Base-by-base conservation (phyloP, 164 flowering plant genomes). In the Aristolochia fimbriata region DNA sequence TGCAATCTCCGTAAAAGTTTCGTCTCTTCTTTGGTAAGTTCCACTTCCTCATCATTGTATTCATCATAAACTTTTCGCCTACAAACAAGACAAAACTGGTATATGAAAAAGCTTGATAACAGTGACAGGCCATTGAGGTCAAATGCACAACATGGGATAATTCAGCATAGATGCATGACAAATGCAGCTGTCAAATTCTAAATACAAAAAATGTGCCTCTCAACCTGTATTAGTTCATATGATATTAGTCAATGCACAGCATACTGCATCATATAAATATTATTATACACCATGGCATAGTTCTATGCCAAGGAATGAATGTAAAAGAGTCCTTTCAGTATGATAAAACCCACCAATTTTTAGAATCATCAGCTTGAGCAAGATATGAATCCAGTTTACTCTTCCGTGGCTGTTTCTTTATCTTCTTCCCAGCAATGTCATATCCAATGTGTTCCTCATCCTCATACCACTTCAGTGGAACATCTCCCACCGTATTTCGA, bases 401-500 rank as follows among this genome's bases (percentile, higher is more conserved):
- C 74, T 75, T 76, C 76, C 77, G 81, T 30, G 81, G 87, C 63
- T 81, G 87, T 73, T 87, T 94, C 62, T 76, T 86, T 21, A 94
- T 85, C 78, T 91, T 94, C 84, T 78, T 88, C 68, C 96, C 99
- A 37, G 77, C 13, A 67, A 85, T 72, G 65, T 91, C 91, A 78
- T 93, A 91, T 16, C 97, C 99, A 76, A 94, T 81, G 70, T 94
- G 97, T 55, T 79, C 82, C 75, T 94, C 97, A 51, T 91, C 99
- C 62, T 76, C 68, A 69, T 94, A 94, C 88, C 89, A 94, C 59
- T 80, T 68, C 55, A 90, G 59, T 3, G 97, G 96, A 64, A 88
- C 95, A 76, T 86, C 82, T 20, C 99, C 99, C 68, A 94, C 56
- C 4, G 97, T 94, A 67, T 94, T 94, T 47, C 93, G 76, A 59